Evolutionary conservation across 2,329 filamentous ascomycete species (phyloP), one percentile per base, ranked within the genome.

Genomic region (Trematosphaeria pertusa): DNA sequence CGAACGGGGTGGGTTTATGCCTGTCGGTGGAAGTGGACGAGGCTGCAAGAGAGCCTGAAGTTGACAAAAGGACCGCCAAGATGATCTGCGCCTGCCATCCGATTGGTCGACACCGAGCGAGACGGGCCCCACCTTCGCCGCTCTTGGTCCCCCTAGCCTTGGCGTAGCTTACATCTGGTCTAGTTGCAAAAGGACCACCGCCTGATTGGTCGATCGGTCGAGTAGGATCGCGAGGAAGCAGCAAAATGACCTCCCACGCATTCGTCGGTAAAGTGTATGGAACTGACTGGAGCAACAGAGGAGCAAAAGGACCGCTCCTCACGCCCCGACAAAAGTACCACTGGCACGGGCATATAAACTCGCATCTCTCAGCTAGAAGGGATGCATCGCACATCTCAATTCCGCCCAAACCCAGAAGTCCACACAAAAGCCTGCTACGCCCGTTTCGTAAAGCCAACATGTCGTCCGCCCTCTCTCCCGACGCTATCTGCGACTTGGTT

Each of bases 51-150:
- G 15, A 34, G 31, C 8, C 31, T 34, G 15, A 9, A 14, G 10
- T 39, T 8, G 37, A 39, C 37, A 41, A 41, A 41, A 41, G 26
- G 38, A 41, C 38, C 38, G 28, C 38, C 37, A 39, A 30, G 37
- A 7, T 11, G n/a, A 30, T 26, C 4, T 19, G 21, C 5, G 17
- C 4, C 8, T 5, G 37, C 14, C 26, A 41, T 17, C 12, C 26
- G 9, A 38, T 39, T 39, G 37, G 21, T 28, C 22, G 8, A 17
- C 8, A 22, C 12, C 24, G n/a, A 17, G 22, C 19, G 12, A 5
- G 9, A 34, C 20, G n/a, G 20, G 24, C 12, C 8, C 24, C 8
- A 28, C n/a, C n/a, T n/a, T n/a, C n/a, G n/a, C n/a, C n/a, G n/a
- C n/a, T n/a, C n/a, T n/a, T n/a, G n/a, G n/a, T n/a, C n/a, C n/a